Percentiles rank a stretch among this genome's conserved stretches.
phyloP scores from a whole-genome alignment of 495 filamentous ascomycete species.

The Tuber umbilicatum region DNA sequence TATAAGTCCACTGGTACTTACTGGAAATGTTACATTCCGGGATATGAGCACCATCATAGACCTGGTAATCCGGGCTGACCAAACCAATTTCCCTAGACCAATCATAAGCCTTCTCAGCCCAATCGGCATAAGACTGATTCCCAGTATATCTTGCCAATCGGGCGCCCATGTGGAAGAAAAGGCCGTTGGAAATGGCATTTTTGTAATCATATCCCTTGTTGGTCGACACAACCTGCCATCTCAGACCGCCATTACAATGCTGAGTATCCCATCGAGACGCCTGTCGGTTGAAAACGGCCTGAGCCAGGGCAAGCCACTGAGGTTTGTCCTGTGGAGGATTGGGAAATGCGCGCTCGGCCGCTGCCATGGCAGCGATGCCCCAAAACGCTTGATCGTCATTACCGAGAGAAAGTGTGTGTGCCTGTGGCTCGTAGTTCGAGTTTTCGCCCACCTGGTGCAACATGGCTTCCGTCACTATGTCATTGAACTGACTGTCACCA shows the following conservation, averaged over 20 bases:
- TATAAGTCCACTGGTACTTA: constrained; percentile 59
- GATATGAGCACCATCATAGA: constrained; percentile 61
- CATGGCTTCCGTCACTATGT: constrained; percentile 56
- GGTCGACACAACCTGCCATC: constrained; percentile 78
- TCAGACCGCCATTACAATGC: constrained; percentile 63
- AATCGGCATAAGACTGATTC: constrained; percentile 70
- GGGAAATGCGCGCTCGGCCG: constrained; percentile 67
- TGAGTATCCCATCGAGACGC: constrained; percentile 61
- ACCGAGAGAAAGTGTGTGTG: constrained; percentile 68
- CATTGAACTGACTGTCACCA: constrained; percentile 64
- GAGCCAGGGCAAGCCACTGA: constrained; percentile 67
- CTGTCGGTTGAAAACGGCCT: constrained; percentile 72
- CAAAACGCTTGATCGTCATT: constrained; percentile 88
- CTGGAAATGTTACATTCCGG: constrained; percentile 50
- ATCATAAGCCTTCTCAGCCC: constrained; percentile 67
- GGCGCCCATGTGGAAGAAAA: constrained; percentile 73
- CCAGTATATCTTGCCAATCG: constrained; percentile 68
- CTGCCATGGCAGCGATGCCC: constrained; percentile 65
- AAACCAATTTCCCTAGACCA: constrained; percentile 62
- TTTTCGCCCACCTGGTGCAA: constrained; percentile 61
- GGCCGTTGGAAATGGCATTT: constrained; percentile 71
- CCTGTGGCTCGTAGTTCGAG: constrained; percentile 62
- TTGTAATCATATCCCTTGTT: constrained; percentile 79
- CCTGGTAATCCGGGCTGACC: constrained; percentile 54
- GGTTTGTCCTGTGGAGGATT: constrained; percentile 53